These are phyloP conservation scores for Leersia perrieri DNA, from an alignment of 176 grass and related monocot genomes.

Conservation along the genomic window DNA sequence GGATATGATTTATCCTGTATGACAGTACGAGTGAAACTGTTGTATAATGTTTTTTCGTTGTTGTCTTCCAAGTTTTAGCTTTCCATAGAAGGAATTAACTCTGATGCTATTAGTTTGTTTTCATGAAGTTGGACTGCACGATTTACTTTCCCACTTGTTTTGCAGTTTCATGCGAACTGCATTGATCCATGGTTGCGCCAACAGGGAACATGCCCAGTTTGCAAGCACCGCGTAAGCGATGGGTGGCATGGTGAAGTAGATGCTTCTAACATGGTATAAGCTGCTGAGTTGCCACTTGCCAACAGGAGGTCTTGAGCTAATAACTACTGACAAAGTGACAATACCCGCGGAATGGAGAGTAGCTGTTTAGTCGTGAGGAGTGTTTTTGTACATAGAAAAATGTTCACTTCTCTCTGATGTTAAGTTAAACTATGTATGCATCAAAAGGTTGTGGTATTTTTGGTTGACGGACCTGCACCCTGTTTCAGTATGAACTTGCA, in stretches of 20 bases:
- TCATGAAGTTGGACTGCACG: background rate
- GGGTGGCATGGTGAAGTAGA: slow-evolving; percentile 56
- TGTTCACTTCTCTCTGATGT: slow-evolving; percentile 7
- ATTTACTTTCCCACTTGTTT: slow-evolving; percentile 13
- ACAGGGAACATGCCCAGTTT: slow-evolving; percentile 91
- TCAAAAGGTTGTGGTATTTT: background rate
- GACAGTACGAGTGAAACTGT: background rate
- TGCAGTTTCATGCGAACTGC: slow-evolving; percentile 83
- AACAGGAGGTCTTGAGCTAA: slow-evolving; percentile 1
- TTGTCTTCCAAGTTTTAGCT: background rate
- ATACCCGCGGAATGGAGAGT: background rate
- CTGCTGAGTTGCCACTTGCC: background rate
- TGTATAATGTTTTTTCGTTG: background rate
- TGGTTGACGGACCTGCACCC: background rate
- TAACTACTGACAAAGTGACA: slow-evolving; percentile 35
- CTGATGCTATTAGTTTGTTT: background rate
- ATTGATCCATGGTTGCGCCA: slow-evolving; percentile 98
- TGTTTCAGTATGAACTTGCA: background rate
- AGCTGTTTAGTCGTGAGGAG: background rate
- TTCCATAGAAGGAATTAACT: background rate
- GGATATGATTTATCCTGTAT: background rate
- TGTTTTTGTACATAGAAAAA: slow-evolving; percentile 30
- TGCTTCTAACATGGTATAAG: slow-evolving; percentile 72
- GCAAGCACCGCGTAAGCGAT: slow-evolving; percentile 72
- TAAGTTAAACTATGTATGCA: too few relatives aligned